Base-by-base conservation (phyloP, 2,329 filamentous ascomycete genomes). In the Talaromyces sp. region DNA sequence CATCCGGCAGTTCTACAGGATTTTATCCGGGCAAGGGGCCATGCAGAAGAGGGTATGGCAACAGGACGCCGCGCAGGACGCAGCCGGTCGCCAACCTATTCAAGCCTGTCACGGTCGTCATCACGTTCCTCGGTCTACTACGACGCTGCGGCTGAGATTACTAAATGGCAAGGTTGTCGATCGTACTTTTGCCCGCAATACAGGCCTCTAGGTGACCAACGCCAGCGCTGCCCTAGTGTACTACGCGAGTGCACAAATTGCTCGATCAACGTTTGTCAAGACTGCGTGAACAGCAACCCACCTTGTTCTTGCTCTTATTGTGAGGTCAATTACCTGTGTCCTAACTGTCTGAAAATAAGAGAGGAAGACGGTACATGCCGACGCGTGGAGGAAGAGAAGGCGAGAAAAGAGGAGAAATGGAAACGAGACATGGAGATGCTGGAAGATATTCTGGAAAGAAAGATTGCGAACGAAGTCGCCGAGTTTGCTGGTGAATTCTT, bases 161-260 rank as follows among this genome's bases (percentile, higher is more conserved):
- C 72, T 7, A 74, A 69, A 61, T 81, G 80, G 80, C 75, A 76
- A 69, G 80, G 79, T 18, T 82, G 80, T 65, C 77, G 79, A 62
- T 79, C 80, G 8, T 79, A 81, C 65, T 80, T 80, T 66, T 82
- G 80, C 62, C 77, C 79, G 0, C 72, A 75, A 39, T 76, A 73
- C 59, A 76, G 78, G 42, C 69, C 75, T 5, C 67, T 77, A 12
- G 77, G 78, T 11, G 80, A 82, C 64, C 77, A 79, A 62, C 77
- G 79, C 5, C 75, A 77, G 63, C 72, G 78, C 33, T 82, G 80
- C 66, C 68, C 74, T 12, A 79, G 76, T 58, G 67, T 75, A 33
- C 72, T 81, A 12, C 74, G 74, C 28, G 77, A 81, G 72, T 82
- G 80, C 67, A 75, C 73, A 12, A 73, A 72, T 40, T 82, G 80